Evolutionary conservation across 495 filamentous ascomycete genomes (phyloP).

Genomic region (Sordaria brevicollis): DNA sequence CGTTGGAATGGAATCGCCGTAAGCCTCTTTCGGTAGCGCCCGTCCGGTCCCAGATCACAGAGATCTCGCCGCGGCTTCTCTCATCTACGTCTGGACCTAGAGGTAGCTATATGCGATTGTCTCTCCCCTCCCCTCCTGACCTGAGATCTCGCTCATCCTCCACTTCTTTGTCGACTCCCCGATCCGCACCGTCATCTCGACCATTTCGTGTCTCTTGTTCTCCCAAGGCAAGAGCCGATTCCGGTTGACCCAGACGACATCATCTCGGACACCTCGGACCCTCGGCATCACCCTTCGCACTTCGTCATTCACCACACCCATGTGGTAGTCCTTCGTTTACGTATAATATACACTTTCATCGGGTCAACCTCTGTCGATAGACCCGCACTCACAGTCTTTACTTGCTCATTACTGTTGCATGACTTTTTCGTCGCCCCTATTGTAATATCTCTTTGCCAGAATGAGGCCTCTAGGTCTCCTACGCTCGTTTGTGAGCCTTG

Average conservation of each 20-base stretch:
- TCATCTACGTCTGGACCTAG: background rate
- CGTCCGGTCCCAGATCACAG: background rate
- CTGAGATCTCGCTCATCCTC: background rate
- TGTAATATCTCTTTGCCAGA: background rate
- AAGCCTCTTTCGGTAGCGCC: background rate
- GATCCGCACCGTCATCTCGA: background rate
- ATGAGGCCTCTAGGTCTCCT: slow-evolving; percentile 7
- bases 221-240: background rate
- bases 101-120: background rate
- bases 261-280: background rate
- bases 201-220: background rate
- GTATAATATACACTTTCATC: background rate
- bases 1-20: background rate
- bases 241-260: background rate
- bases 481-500: slow-evolving; percentile 6
- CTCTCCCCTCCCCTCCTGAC: background rate
- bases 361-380: background rate
- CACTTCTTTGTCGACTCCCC: background rate
- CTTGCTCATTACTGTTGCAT: background rate
- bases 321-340: background rate
- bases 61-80: background rate
- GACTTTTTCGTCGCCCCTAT: background rate
- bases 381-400: background rate
- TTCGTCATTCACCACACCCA: background rate
- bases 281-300: background rate